Evolutionary conservation across 352 stramenopile genomes (phyloP).

Genomic region (Phytophthora rubi): DNA sequence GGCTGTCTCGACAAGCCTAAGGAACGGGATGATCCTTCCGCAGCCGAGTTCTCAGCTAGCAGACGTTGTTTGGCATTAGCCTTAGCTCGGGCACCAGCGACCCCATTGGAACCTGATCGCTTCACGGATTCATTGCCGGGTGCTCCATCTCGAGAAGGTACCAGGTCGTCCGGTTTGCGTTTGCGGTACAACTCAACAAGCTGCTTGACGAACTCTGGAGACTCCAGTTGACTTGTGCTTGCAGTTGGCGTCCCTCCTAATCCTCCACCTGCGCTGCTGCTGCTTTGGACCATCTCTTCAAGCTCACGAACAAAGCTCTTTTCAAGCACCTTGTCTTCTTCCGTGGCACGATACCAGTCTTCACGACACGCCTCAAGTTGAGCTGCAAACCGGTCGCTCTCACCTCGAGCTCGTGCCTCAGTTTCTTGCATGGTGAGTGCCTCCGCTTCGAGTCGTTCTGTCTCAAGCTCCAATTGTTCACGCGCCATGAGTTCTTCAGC

Average conservation of each 20-base stretch:
- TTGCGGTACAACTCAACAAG: slow-evolving; percentile 83
- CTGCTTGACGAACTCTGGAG: slow-evolving; percentile 72
- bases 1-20: slow-evolving; percentile 27
- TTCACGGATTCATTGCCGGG: slow-evolving; percentile 20
- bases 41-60: slow-evolving; percentile 42
- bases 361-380: slow-evolving; percentile 67
- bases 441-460: slow-evolving; percentile 34
- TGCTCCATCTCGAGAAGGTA: slow-evolving; percentile 16
- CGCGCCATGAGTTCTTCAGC: slow-evolving; percentile 55
- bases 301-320: slow-evolving; percentile 70
- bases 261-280: slow-evolving; percentile 1
- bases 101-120: slow-evolving; percentile 12
- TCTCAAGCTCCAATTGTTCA: slow-evolving; percentile 53
- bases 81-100: slow-evolving; percentile 29
- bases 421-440: slow-evolving; percentile 25
- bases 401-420: slow-evolving; percentile 39
- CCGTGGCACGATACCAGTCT: slow-evolving; percentile 65
- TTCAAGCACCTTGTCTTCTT: slow-evolving; percentile 77
- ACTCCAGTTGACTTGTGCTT: slow-evolving; percentile 30
- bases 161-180: slow-evolving; percentile 62
- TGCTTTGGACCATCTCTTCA: slow-evolving; percentile 66
- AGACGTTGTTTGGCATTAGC: slow-evolving; percentile 53
- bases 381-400: slow-evolving; percentile 55
- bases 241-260: slow-evolving; percentile 27
- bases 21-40: slow-evolving; percentile 38